phyloP scores from a whole-genome alignment of 1,284 basidiomycete species.

The Amylostereum chailletii region DNA sequence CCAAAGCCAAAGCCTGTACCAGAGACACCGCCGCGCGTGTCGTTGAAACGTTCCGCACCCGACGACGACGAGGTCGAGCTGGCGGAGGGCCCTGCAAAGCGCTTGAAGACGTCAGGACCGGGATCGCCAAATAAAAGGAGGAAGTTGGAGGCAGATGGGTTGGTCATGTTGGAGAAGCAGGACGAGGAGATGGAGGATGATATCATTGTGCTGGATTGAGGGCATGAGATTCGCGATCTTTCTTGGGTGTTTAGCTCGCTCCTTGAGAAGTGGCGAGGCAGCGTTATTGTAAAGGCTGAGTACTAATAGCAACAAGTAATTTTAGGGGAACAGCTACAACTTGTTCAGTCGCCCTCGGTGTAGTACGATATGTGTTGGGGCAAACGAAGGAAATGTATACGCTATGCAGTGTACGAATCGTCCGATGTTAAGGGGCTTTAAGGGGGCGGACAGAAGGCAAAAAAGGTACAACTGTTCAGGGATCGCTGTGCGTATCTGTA shows the following conservation, averaged over 20 bases:
- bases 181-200: conserved; percentile 42
- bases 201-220: conserved; percentile 47
- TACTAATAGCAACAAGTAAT: too few species aligned
- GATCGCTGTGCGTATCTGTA: too few species aligned
- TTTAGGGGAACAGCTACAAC: too few species aligned
- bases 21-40: conserved; percentile 27
- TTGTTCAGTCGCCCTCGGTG: too few species aligned
- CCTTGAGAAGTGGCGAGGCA: too few species aligned
- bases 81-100: conserved; percentile 34
- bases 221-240: not conserved
- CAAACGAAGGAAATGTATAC: too few species aligned
- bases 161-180: conserved; percentile 54
- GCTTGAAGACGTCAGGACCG: conserved; percentile 12
- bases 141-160: conserved; percentile 61
- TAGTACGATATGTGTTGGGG: too few species aligned
- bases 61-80: conserved; percentile 43
- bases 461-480: too few species aligned
- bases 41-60: conserved; percentile 49
- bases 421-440: too few species aligned
- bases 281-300: too few species aligned
- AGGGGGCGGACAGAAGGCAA: too few species aligned
- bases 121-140: conserved; percentile 54
- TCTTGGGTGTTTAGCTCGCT: not conserved
- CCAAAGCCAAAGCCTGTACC: conserved; percentile 30
- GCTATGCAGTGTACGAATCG: too few species aligned